A percentile compares a stretch with the other conserved stretches of the same genome.
phyloP scores from a whole-genome alignment of 1,139 yeast genomes.

The Lodderomyces parapsilosis region DNA sequence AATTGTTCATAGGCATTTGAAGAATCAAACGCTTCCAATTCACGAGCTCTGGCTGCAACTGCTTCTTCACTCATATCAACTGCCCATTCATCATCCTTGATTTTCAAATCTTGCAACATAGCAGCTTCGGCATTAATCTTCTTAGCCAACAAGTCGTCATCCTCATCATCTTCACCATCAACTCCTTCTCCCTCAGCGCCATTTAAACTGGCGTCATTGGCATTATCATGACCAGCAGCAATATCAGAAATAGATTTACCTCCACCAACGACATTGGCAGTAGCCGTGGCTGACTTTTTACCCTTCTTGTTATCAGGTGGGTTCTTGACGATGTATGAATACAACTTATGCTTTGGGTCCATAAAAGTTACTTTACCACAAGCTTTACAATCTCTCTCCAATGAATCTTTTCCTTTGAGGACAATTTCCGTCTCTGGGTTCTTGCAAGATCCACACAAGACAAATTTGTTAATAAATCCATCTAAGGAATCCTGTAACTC shows the following conservation, averaged over 20 bases:
- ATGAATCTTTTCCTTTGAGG: slow-evolving; percentile 70
- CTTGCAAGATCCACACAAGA: slow-evolving; percentile 90
- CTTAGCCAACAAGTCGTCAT: slow-evolving; percentile 75
- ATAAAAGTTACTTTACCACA: slow-evolving; percentile 89
- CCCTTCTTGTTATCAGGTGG: slow-evolving; percentile 69
- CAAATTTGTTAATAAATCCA: slow-evolving; percentile 90
- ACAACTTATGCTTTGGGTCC: slow-evolving; percentile 84
- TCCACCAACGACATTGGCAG: slow-evolving; percentile 88
- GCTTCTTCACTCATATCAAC: slow-evolving; percentile 98
- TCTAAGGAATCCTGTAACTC: slow-evolving; percentile 93
- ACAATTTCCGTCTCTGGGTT: slow-evolving; percentile 96
- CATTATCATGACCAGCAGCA: slow-evolving; percentile 56
- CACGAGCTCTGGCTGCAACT: slow-evolving; percentile 87
- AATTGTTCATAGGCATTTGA: slow-evolving; percentile 63
- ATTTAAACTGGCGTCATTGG: slow-evolving; percentile 21
- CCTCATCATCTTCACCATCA: slow-evolving; percentile 38
- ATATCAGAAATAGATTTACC: slow-evolving; percentile 78
- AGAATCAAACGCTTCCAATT: slow-evolving; percentile 51
- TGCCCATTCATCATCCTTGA: slow-evolving; percentile 93
- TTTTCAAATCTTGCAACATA: slow-evolving; percentile 60
- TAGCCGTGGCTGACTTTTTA: slow-evolving; percentile 83
- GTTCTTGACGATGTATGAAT: slow-evolving; percentile 84
- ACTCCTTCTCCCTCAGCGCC: slow-evolving; percentile 13
- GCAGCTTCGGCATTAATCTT: slow-evolving; percentile 87
- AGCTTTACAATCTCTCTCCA: slow-evolving; percentile 95